A percentile compares a stretch with the other conserved stretches of the same genome.
These are phyloP conservation scores for Candida ulmi DNA, from an alignment of 805 yeast species.

Conservation along the genomic window DNA sequence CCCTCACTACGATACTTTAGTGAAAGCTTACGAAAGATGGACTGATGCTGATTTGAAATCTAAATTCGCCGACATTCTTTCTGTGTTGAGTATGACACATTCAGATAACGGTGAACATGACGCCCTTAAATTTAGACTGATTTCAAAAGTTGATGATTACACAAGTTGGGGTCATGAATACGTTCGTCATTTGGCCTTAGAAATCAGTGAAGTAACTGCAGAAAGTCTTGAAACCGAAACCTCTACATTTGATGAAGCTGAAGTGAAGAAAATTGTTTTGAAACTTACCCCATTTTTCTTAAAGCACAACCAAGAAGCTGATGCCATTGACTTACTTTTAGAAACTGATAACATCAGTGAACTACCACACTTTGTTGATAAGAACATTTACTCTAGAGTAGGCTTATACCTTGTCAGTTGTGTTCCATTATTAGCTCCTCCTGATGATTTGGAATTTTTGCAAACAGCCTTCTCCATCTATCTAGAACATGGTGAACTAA, in stretches of 20 bases:
- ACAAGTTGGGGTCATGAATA: constrained; percentile 98
- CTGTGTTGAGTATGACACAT: constrained; percentile 93
- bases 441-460: constrained; percentile 82
- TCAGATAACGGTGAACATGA: constrained; percentile 77
- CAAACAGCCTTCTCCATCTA: constrained; percentile 87
- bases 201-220: constrained; percentile 84
- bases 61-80: constrained; percentile 78
- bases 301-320: constrained; percentile 96
- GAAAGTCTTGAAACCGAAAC: constrained; percentile 38
- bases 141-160: constrained; percentile 49
- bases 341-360: constrained; percentile 87
- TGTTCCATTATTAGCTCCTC: constrained; percentile 94
- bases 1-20: constrained; percentile 74
- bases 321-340: constrained; percentile 88
- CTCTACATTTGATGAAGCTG: constrained; percentile 26
- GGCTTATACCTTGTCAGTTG: constrained; percentile 93
- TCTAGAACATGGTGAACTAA: constrained; percentile 66
- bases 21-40: constrained; percentile 67
- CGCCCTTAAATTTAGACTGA: constrained; percentile 72
- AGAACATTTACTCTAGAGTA: constrained; percentile 77
- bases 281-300: constrained; percentile 85
- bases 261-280: constrained; percentile 60
- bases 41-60: constrained; percentile 39
- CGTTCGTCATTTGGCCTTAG: constrained; percentile 90
- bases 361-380: constrained; percentile 79